These are phyloP conservation scores for Mycena maculata DNA, from an alignment of 768 basidiomycete species.

Conservation along the genomic window DNA sequence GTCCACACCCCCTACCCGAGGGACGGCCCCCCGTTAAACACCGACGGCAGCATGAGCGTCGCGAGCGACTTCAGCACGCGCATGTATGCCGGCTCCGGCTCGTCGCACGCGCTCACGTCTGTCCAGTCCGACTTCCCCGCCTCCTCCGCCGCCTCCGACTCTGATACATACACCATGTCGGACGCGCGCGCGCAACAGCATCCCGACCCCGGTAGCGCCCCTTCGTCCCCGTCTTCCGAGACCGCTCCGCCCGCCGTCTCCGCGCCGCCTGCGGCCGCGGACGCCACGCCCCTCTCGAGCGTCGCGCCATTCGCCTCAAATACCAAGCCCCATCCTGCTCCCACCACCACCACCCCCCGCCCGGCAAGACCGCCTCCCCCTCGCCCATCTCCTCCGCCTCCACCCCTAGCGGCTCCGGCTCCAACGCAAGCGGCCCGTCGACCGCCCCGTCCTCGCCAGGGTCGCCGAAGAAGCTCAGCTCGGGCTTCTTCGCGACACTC, in stretches of 20 bases:
- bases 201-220: too few relatives aligned
- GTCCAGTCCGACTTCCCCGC: too few relatives aligned
- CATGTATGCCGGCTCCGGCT: constrained; percentile 15
- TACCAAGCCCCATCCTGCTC: too few relatives aligned
- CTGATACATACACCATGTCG: too few relatives aligned
- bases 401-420: too few relatives aligned
- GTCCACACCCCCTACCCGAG: too few relatives aligned
- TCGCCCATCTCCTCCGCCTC: neutral
- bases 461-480: too few relatives aligned
- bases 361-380: neutral
- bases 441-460: too few relatives aligned
- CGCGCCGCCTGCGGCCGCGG: neutral
- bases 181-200: too few relatives aligned
- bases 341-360: neutral
- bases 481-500: too few relatives aligned
- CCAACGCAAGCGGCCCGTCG: too few relatives aligned
- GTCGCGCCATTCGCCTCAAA: neutral
- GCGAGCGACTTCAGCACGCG: constrained; percentile 25
- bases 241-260: neutral
- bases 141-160: too few relatives aligned
- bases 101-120: neutral
- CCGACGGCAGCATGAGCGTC: constrained; percentile 3
- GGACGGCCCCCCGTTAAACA: neutral
- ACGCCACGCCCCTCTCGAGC: constrained; percentile 2
- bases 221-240: neutral